Evolutionary conservation across 305 asterid species (phyloP).

Genomic region (Fraxinus paxiana): DNA sequence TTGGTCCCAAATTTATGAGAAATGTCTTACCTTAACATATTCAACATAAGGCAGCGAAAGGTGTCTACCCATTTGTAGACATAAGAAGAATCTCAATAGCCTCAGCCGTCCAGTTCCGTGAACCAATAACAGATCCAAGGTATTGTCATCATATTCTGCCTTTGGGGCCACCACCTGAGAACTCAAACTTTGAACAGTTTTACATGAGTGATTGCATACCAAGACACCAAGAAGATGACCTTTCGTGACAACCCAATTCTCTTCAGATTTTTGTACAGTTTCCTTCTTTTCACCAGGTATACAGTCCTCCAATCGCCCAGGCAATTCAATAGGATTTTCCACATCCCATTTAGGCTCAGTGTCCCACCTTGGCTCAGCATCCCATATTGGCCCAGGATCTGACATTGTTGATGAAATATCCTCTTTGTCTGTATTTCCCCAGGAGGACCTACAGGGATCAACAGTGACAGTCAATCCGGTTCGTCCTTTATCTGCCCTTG

Average conservation of each 20-base stretch:
- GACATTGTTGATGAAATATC: conserved; percentile 96
- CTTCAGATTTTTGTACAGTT: conserved; percentile 43
- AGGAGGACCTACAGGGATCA: conserved; percentile 64
- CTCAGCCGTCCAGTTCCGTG: conserved; percentile 78
- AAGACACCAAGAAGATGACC: conserved; percentile 80
- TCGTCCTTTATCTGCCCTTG: conserved; percentile 78
- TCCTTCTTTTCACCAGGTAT: conserved; percentile 41
- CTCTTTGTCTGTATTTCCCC: conserved; percentile 84
- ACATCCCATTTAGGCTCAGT: conserved; percentile 58
- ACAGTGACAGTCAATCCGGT: conserved; percentile 48
- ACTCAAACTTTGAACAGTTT: conserved; percentile 89
- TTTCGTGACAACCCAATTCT: conserved; percentile 56
- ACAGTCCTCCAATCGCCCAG: conserved; percentile 55
- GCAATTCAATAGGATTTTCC: conserved; percentile 70
- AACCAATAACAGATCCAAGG: conserved; percentile 74
- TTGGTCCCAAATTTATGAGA: background rate
- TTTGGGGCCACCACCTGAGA: conserved; percentile 94
- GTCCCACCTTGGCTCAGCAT: conserved; percentile 97
- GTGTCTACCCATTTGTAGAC: conserved; percentile 76
- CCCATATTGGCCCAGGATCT: conserved; percentile 99
- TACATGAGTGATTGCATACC: conserved; percentile 65
- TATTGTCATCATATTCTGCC: conserved; percentile 85
- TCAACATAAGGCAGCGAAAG: conserved; percentile 82
- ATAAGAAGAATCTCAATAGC: conserved; percentile 76
- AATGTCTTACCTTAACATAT: conserved; percentile 69